Conservation (phyloP, 1,284 basidiomycete genomes). For the Apiotrichum siamense region DNA sequence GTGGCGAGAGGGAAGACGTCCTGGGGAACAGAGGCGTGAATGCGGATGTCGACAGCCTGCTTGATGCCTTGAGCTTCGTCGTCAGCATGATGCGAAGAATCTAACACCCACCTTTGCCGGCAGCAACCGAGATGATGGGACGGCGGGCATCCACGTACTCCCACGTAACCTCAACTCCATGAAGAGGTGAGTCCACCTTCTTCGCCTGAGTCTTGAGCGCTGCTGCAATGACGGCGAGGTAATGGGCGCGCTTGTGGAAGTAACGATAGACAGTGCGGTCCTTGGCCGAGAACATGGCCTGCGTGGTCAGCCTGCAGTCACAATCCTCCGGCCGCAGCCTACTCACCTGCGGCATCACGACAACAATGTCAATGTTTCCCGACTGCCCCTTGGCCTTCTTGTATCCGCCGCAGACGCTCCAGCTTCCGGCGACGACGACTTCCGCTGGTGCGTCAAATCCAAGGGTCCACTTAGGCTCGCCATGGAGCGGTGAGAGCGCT, state of each 20-base stretch:
- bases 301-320: not conserved
- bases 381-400: conserved; percentile 48
- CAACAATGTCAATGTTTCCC: conserved; percentile 73
- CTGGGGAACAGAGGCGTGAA: conserved; percentile 63
- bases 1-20: conserved; percentile 58
- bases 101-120: conserved; percentile 19
- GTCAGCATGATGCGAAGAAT: not conserved
- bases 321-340: not conserved
- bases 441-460: conserved; percentile 56
- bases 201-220: conserved; percentile 52
- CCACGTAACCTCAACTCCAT: conserved; percentile 57
- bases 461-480: conserved; percentile 60
- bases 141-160: conserved; percentile 57
- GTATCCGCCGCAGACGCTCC: conserved; percentile 57
- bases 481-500: conserved; percentile 59
- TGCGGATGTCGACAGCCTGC: conserved; percentile 62
- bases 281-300: conserved; percentile 79
- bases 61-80: conserved; percentile 57
- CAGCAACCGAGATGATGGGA: conserved; percentile 22
- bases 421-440: conserved; percentile 49
- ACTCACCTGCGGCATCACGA: conserved; percentile 79
- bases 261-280: conserved; percentile 86
- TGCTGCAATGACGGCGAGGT: conserved; percentile 72
- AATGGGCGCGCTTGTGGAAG: conserved; percentile 89
- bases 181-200: conserved; percentile 58